Evolutionary conservation across 2,329 filamentous ascomycete species (phyloP).

Genomic region (Aschersonia sp.): DNA sequence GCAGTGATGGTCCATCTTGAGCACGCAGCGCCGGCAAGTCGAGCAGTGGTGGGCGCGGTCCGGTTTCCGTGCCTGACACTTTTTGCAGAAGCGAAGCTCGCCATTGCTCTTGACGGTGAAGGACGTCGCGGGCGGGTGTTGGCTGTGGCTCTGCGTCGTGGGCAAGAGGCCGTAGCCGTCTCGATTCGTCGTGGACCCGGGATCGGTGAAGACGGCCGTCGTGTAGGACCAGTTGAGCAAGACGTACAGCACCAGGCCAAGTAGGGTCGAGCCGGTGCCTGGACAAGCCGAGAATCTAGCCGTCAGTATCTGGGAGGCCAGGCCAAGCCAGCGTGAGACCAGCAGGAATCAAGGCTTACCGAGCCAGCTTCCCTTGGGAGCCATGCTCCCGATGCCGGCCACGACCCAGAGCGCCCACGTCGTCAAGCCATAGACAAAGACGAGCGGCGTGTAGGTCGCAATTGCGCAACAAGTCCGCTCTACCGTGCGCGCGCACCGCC

Average conservation of each 20-base stretch:
- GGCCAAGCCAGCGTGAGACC: background rate
- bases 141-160: constrained; percentile 39
- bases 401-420: constrained; percentile 90
- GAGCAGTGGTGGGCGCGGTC: constrained; percentile 96
- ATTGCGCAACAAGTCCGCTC: constrained; percentile 76
- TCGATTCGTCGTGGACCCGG: constrained; percentile 54
- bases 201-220: constrained; percentile 81
- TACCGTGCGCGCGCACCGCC: constrained; percentile 51
- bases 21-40: constrained; percentile 80
- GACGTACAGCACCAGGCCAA: constrained; percentile 59
- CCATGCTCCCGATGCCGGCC: constrained; percentile 51
- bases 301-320: background rate
- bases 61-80: constrained; percentile 87
- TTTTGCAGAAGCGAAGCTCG: constrained; percentile 85
- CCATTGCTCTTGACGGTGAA: constrained; percentile 91
- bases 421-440: constrained; percentile 80
- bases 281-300: background rate
- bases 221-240: constrained; percentile 85
- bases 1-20: constrained; percentile 99
- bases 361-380: constrained; percentile 38
- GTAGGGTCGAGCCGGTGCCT: constrained; percentile 42
- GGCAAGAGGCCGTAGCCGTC: constrained; percentile 70
- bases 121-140: constrained; percentile 47
- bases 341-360: constrained; percentile 23
- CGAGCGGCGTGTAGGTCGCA: constrained; percentile 72